Conservation (phyloP, 1,139 yeast species). For the Taphrina confusa region DNA sequence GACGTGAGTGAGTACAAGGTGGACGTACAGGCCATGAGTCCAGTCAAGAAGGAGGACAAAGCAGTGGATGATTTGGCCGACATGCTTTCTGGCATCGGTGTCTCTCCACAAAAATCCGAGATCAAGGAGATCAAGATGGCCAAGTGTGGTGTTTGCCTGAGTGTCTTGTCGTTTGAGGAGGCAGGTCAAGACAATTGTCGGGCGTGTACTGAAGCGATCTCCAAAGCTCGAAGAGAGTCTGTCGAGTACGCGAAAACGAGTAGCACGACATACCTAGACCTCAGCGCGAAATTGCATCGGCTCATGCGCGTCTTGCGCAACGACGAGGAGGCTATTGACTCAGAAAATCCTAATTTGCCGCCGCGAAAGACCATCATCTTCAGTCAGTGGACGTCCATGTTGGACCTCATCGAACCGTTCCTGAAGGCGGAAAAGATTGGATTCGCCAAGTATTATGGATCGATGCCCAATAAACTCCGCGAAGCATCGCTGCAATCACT, state of each 20-base stretch:
- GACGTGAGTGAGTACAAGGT: slow-evolving; percentile 26
- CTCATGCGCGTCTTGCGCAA: slow-evolving; percentile 31
- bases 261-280: slow-evolving; percentile 1
- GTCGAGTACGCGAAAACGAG: neutral
- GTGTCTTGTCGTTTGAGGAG: slow-evolving; percentile 6
- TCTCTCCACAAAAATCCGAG: slow-evolving; percentile 19
- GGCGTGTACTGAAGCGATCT: slow-evolving; percentile 18
- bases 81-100: slow-evolving; percentile 32
- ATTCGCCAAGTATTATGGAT: slow-evolving; percentile 51
- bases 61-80: slow-evolving; percentile 36
- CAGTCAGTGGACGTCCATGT: slow-evolving; percentile 79
- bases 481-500: slow-evolving; percentile 30
- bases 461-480: slow-evolving; percentile 37
- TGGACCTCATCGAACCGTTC: slow-evolving; percentile 67
- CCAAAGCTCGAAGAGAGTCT: slow-evolving; percentile 9
- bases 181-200: slow-evolving; percentile 13
- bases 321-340: slow-evolving; percentile 5
- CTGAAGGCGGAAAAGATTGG: slow-evolving; percentile 54
- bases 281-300: slow-evolving; percentile 30
- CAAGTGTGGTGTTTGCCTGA: slow-evolving; percentile 34
- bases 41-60: slow-evolving; percentile 29
- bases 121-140: slow-evolving; percentile 1
- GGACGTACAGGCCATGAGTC: slow-evolving; percentile 19
- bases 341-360: neutral
- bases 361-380: slow-evolving; percentile 64